These are phyloP conservation scores for Fraxinus sp. DNA, from an alignment of 305 asterid genomes.

Conservation along the genomic window DNA sequence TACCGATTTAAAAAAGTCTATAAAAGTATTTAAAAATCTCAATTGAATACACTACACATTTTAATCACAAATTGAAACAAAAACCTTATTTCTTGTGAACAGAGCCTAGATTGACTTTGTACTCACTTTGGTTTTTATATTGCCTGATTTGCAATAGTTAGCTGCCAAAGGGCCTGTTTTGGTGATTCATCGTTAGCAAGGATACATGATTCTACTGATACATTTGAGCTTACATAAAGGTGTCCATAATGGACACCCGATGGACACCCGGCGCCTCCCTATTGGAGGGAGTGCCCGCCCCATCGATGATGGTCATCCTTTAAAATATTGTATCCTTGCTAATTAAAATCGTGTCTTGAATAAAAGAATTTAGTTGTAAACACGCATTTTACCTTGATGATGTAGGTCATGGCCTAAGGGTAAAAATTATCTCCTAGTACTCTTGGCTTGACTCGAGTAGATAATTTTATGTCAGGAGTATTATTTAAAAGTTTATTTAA, in stretches of 20 bases:
- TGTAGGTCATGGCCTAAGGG: background rate
- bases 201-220: too few relatives aligned
- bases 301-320: too few relatives aligned
- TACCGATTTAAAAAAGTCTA: too few relatives aligned
- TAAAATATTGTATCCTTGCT: too few relatives aligned
- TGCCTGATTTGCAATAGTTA: conserved; percentile 27
- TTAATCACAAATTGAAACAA: background rate
- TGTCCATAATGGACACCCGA: too few relatives aligned
- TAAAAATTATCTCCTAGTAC: background rate
- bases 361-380: background rate
- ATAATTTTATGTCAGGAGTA: background rate
- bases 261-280: too few relatives aligned
- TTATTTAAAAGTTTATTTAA: too few relatives aligned
- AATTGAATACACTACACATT: too few relatives aligned
- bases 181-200: conserved; percentile 25
- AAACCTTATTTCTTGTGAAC: background rate
- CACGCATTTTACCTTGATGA: background rate
- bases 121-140: conserved; percentile 23
- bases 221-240: too few relatives aligned
- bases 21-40: too few relatives aligned
- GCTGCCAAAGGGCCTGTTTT: conserved; percentile 22
- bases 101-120: conserved; percentile 31
- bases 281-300: too few relatives aligned
- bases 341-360: background rate
- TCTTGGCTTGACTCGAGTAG: too few relatives aligned